Conservation (phyloP, 2,329 filamentous ascomycete species). For the Grosmannia clavigera region DNA sequence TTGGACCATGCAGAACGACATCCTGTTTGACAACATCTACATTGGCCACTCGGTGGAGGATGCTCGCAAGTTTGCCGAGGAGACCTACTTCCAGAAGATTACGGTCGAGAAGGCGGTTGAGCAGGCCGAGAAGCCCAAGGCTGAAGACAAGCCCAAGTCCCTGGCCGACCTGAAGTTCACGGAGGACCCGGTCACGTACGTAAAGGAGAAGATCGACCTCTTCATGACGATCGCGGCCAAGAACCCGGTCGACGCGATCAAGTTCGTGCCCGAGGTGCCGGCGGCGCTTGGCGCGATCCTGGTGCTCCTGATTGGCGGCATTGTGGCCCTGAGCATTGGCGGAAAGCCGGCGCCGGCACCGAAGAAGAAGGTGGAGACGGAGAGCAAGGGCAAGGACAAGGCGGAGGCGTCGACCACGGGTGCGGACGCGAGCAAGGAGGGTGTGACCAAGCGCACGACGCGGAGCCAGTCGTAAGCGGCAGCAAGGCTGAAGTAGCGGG, state of each 20-base stretch:
- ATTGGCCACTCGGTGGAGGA: slow-evolving; percentile 94
- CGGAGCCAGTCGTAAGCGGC: slow-evolving; percentile 35
- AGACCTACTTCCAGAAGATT: slow-evolving; percentile 86
- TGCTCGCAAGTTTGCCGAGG: slow-evolving; percentile 74
- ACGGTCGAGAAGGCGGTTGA: slow-evolving; percentile 70
- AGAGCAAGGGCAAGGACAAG: slow-evolving; percentile 58
- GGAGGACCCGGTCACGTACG: slow-evolving; percentile 76
- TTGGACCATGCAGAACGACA: slow-evolving; percentile 99
- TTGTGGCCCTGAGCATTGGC: slow-evolving; percentile 41
- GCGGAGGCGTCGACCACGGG: slow-evolving; percentile 48
- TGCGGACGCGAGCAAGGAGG: slow-evolving; percentile 61
- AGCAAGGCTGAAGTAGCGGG: not conserved
- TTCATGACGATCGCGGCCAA: slow-evolving; percentile 75
- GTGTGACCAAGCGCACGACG: slow-evolving; percentile 45
- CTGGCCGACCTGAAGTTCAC: slow-evolving; percentile 73
- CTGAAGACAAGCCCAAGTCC: slow-evolving; percentile 50
- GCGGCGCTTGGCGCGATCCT: slow-evolving; percentile 64
- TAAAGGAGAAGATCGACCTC: slow-evolving; percentile 86
- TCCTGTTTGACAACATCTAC: slow-evolving; percentile 99
- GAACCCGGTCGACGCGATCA: slow-evolving; percentile 72
- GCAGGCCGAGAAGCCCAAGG: slow-evolving; percentile 68
- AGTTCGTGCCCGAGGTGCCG: slow-evolving; percentile 84
- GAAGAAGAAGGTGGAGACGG: slow-evolving; percentile 51
- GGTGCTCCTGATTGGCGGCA: slow-evolving; percentile 54
- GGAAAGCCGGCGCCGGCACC: slow-evolving; percentile 57